Base-by-base conservation (phyloP, 2,329 filamentous ascomycete genomes). In the Alternaria consortialis region DNA sequence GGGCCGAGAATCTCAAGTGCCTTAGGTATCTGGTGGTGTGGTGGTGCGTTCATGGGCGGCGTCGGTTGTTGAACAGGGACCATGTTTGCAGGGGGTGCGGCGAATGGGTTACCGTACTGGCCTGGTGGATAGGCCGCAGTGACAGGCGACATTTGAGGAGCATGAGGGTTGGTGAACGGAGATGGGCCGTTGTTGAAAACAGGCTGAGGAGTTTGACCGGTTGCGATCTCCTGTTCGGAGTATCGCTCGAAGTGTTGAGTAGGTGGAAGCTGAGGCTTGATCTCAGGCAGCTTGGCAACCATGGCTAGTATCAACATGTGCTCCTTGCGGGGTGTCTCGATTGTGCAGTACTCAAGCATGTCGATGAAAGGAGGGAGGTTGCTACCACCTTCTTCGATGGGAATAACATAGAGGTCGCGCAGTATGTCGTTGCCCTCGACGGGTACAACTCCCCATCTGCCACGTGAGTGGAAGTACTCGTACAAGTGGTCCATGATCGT, bases 381-480 rank as follows among this genome's bases (percentile, higher is more conserved):
- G 34, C 80, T 81, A 51, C 86, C 87, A 34, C 92, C 93, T 5
- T 89, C 85, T 32, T 93, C 87, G 5, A 98, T 87, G 0, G 95
- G 94, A 9, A 97, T 90, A 32, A 98, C 86, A 77, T 98, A 98
- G 1, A 94, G 92, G 74, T 98, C 94, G 61, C 93, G 90, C 50
- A 97, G 91, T 62, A 93, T 90, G 20, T 88, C 86, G 74, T 94
- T 91, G 13, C 90, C 90, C 13, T 77, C 73, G 5, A 74, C 64
- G 7, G 74, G 75, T 7, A 97, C 86, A 1, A 98, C 94, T 20
- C 93, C 94, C 76, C 97, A 99, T 34, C 93, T 87, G 66, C 91
- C 87, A 73, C 94, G 92, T 52, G 85, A 85, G 42, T 88, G 84
- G 75, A 99, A 98, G 80, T 99, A 98, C 53, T 93, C 86, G 71